Evolutionary conservation across 2,329 filamentous ascomycete species (phyloP).

Genomic region (Neodidymelliopsis sp.): DNA sequence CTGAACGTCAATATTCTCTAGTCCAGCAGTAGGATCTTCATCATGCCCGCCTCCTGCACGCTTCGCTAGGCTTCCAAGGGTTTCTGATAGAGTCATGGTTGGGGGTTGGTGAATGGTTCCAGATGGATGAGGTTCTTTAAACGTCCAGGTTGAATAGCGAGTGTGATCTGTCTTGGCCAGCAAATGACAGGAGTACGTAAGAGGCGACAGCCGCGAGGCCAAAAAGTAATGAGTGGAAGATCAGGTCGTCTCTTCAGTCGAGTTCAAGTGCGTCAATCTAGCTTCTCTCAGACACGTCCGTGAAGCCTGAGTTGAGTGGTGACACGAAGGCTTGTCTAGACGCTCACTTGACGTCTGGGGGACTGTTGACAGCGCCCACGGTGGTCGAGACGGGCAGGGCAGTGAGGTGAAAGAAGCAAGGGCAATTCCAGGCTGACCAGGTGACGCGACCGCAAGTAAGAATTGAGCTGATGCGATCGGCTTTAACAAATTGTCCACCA

Average conservation of each 20-base stretch:
- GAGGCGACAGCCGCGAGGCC: slow-evolving; percentile 25
- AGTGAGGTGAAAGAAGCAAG: slow-evolving; percentile 44
- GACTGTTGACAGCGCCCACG: slow-evolving; percentile 29
- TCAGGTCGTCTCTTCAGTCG: slow-evolving; percentile 21
- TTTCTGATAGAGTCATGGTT: slow-evolving; percentile 37
- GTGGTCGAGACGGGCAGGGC: slow-evolving; percentile 34
- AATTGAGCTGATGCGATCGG: slow-evolving; percentile 35
- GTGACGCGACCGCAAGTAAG: slow-evolving; percentile 23
- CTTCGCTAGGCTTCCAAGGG: slow-evolving; percentile 25
- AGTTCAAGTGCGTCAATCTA: slow-evolving; percentile 14
- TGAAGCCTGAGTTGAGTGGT: slow-evolving; percentile 10
- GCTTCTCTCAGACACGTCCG: slow-evolving; percentile 13
- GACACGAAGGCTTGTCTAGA: slow-evolving; percentile 27
- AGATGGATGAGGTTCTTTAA: slow-evolving; percentile 26
- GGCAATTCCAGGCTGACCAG: slow-evolving; percentile 34
- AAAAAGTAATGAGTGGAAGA: slow-evolving; percentile 11
- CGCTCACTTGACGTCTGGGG: slow-evolving; percentile 31
- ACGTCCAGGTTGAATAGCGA: slow-evolving; percentile 36
- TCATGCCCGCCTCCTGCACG: slow-evolving; percentile 34
- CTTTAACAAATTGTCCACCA: slow-evolving; percentile 34
- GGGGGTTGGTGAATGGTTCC: slow-evolving; percentile 18
- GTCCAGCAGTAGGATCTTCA: slow-evolving; percentile 38
- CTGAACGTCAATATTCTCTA: slow-evolving; percentile 45
- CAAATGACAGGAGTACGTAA: slow-evolving; percentile 44
- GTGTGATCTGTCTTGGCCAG: slow-evolving; percentile 49